Evolutionary conservation across 1,284 basidiomycete species (phyloP).

Genomic region (Flammula alnicola): DNA sequence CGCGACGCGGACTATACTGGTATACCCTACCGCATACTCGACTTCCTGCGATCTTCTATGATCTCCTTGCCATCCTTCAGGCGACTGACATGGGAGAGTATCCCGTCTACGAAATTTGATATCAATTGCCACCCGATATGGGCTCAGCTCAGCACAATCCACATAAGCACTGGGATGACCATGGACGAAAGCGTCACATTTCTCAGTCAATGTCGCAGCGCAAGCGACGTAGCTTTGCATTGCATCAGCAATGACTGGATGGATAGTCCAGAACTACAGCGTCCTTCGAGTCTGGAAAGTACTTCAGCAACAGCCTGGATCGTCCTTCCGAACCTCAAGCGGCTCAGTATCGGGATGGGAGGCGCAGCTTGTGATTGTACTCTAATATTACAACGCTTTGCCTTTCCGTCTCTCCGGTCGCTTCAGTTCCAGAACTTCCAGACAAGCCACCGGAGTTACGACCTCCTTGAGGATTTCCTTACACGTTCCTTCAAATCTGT

Average conservation of each 20-base stretch:
- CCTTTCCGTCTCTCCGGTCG: background rate
- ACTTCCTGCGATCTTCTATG: background rate
- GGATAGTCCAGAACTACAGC: background rate
- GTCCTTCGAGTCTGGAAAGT: background rate
- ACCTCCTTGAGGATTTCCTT: background rate
- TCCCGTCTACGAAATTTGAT: background rate
- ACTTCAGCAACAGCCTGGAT: no score
- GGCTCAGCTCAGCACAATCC: background rate
- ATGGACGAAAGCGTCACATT: constrained; percentile 13
- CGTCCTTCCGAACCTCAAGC: background rate
- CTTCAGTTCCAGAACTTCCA: constrained; percentile 8
- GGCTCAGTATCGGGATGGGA: constrained; percentile 3
- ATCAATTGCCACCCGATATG: background rate
- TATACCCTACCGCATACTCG: background rate
- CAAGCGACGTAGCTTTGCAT: constrained; percentile 1
- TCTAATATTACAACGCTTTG: constrained; percentile 6
- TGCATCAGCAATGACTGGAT: constrained; percentile 11
- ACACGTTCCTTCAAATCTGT: background rate
- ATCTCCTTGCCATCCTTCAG: background rate
- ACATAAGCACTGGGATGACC: constrained; percentile 7
- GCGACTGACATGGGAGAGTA: constrained; percentile 10
- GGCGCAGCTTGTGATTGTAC: constrained; percentile 14
- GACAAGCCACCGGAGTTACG: constrained; percentile 1
- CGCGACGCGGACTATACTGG: background rate
- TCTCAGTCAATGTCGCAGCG: background rate